These are phyloP conservation scores for Phyllosticta capitalensis DNA, from an alignment of 2,329 filamentous ascomycete species.

Conservation along the genomic window DNA sequence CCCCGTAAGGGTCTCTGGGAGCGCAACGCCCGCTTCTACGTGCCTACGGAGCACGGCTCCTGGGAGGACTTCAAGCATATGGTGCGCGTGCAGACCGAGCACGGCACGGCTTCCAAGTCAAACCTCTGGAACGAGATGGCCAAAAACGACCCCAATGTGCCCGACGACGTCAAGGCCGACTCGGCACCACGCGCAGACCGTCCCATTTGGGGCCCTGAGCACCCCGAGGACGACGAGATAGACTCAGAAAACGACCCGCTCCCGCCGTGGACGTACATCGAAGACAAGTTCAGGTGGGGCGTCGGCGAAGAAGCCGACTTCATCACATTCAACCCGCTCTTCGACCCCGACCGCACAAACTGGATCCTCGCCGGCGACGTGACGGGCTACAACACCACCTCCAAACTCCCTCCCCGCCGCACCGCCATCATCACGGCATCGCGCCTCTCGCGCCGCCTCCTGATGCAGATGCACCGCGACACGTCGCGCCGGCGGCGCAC, in stretches of 20 bases:
- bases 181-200: slow-evolving; percentile 27
- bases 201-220: slow-evolving; percentile 41
- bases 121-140: slow-evolving; percentile 34
- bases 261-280: slow-evolving; percentile 47
- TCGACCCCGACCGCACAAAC: slow-evolving; percentile 59
- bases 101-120: slow-evolving; percentile 38
- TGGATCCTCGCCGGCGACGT: slow-evolving; percentile 65
- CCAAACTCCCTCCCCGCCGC: slow-evolving; percentile 54
- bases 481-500: slow-evolving; percentile 57
- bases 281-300: slow-evolving; percentile 52
- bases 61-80: slow-evolving; percentile 64
- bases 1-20: slow-evolving; percentile 69
- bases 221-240: slow-evolving; percentile 33
- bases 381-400: slow-evolving; percentile 53
- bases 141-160: slow-evolving; percentile 32
- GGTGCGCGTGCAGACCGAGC: slow-evolving; percentile 52
- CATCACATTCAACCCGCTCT: slow-evolving; percentile 69
- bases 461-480: slow-evolving; percentile 66
- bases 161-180: slow-evolving; percentile 25
- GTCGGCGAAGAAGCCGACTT: slow-evolving; percentile 64
- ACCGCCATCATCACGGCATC: slow-evolving; percentile 63
- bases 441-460: slow-evolving; percentile 55
- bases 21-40: slow-evolving; percentile 65
- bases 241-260: slow-evolving; percentile 45
- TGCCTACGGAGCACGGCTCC: slow-evolving; percentile 57